phyloP scores from a whole-genome alignment of 768 basidiomycete species.

The Dioszegia crocea region DNA sequence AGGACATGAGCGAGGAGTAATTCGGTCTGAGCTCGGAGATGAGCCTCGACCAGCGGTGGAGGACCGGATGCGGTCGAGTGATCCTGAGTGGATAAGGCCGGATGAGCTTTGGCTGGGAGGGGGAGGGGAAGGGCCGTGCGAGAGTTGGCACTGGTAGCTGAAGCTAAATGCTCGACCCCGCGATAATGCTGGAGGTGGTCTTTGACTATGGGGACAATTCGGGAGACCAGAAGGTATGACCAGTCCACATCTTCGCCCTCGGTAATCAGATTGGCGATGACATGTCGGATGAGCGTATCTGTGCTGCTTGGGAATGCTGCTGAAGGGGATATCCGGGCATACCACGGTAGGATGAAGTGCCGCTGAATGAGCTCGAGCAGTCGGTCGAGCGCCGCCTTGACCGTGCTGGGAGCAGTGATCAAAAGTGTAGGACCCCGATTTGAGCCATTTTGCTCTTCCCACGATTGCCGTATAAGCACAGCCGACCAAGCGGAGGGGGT shows the following conservation, averaged over 20 bases:
- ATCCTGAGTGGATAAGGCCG: slow-evolving; percentile 20
- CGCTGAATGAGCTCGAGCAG: slow-evolving; percentile 74
- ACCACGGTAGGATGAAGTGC: slow-evolving; percentile 89
- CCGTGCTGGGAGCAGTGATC: slow-evolving; percentile 53
- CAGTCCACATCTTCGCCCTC: slow-evolving; percentile 64
- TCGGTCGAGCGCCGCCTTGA: slow-evolving; percentile 71
- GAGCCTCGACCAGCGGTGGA: slow-evolving; percentile 81
- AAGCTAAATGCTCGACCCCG: slow-evolving; percentile 62
- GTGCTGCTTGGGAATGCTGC: slow-evolving; percentile 84
- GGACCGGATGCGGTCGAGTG: slow-evolving; percentile 50
- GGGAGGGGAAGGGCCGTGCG: slow-evolving; percentile 32
- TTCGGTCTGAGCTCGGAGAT: slow-evolving; percentile 69
- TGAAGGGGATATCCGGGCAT: slow-evolving; percentile 75
- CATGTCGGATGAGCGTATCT: slow-evolving; percentile 66
- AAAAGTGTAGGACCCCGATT: slow-evolving; percentile 60
- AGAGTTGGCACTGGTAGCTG: slow-evolving; percentile 16
- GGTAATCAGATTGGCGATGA: slow-evolving; percentile 59
- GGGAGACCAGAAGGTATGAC: slow-evolving; percentile 70
- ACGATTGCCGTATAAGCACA: slow-evolving; percentile 78
- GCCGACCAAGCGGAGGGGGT: slow-evolving; percentile 94
- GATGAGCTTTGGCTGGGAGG: slow-evolving; percentile 25
- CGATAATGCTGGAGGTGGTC: slow-evolving; percentile 84
- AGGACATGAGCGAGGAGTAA: slow-evolving; percentile 67
- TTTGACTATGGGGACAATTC: slow-evolving; percentile 82
- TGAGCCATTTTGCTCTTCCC: slow-evolving; percentile 71